Percentiles rank a stretch among this genome's conserved stretches.
Evolutionary conservation across 2,329 filamentous ascomycete species (phyloP).

Genomic region (Claviceps monticola): DNA sequence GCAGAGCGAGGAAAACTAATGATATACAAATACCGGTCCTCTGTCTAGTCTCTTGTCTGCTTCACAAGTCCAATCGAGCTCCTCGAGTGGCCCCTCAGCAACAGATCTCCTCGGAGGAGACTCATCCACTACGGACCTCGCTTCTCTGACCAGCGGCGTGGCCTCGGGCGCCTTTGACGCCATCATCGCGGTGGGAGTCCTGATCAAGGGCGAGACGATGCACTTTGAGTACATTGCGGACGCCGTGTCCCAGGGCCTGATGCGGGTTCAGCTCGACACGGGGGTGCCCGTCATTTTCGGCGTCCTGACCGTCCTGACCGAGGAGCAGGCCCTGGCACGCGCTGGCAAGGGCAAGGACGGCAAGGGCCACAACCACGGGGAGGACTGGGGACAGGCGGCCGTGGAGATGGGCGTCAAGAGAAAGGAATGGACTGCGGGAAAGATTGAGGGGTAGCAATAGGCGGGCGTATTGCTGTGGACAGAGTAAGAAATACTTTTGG

Average conservation of each 20-base stretch:
- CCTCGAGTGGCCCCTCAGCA: conserved; percentile 47
- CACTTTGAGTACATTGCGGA: conserved; percentile 99
- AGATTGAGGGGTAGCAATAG: conserved; percentile 28
- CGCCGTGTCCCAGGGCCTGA: conserved; percentile 77
- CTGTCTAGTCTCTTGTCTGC: conserved; percentile 59
- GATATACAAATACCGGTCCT: neutral
- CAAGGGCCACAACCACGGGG: conserved; percentile 75
- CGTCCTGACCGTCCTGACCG: conserved; percentile 73
- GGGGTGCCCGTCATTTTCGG: conserved; percentile 87
- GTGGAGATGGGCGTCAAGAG: conserved; percentile 89
- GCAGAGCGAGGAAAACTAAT: neutral
- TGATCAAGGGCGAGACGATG: conserved; percentile 98
- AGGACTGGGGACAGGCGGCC: conserved; percentile 89
- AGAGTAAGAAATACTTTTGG: neutral
- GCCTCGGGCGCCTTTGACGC: conserved; percentile 68
- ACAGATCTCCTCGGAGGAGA: conserved; percentile 55
- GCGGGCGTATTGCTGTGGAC: neutral
- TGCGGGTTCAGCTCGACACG: conserved; percentile 84
- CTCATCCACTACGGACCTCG: conserved; percentile 53
- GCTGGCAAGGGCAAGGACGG: conserved; percentile 67
- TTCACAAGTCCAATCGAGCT: conserved; percentile 69
- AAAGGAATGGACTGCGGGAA: conserved; percentile 66
- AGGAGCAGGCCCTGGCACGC: conserved; percentile 75
- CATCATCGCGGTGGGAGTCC: conserved; percentile 84
- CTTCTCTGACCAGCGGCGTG: conserved; percentile 25